These are phyloP conservation scores for Backusella tuberculispora DNA, from an alignment of 192 early-diverging fungal species.

Conservation along the genomic window DNA sequence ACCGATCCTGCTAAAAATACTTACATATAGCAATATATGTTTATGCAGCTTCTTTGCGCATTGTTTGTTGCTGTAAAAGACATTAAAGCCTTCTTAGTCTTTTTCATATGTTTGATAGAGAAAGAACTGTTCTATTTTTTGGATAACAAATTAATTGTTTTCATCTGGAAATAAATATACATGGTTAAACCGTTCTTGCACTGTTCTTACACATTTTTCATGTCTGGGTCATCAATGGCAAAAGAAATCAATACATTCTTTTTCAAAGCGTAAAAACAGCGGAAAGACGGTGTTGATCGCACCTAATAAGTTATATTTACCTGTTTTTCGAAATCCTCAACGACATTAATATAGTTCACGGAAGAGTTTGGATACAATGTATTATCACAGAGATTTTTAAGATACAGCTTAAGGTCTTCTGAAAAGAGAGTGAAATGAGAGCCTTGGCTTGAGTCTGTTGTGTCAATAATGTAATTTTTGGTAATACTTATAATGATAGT, in stretches of 20 bases:
- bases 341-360: background rate
- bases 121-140: too few relatives aligned
- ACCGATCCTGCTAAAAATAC: conserved; percentile 16
- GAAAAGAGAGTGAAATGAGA: background rate
- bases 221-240: too few relatives aligned
- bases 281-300: background rate
- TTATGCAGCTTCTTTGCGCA: too few relatives aligned
- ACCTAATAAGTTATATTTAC: background rate
- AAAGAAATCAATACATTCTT: too few relatives aligned
- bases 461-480: conserved; percentile 7
- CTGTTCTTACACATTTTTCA: too few relatives aligned
- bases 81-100: too few relatives aligned
- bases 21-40: too few relatives aligned
- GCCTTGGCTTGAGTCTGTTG: conserved; percentile 6
- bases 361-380: conserved; percentile 7
- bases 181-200: too few relatives aligned
- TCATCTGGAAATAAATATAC: too few relatives aligned
- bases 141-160: too few relatives aligned
- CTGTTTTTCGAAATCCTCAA: background rate
- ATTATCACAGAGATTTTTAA: conserved; percentile 1
- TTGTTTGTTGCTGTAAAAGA: too few relatives aligned
- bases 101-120: too few relatives aligned
- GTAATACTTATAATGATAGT: conserved; percentile 12
- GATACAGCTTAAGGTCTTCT: background rate
- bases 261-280: background rate